Conservation (phyloP, 2,329 filamentous ascomycete genomes). For the Trichoderma aggressivum region DNA sequence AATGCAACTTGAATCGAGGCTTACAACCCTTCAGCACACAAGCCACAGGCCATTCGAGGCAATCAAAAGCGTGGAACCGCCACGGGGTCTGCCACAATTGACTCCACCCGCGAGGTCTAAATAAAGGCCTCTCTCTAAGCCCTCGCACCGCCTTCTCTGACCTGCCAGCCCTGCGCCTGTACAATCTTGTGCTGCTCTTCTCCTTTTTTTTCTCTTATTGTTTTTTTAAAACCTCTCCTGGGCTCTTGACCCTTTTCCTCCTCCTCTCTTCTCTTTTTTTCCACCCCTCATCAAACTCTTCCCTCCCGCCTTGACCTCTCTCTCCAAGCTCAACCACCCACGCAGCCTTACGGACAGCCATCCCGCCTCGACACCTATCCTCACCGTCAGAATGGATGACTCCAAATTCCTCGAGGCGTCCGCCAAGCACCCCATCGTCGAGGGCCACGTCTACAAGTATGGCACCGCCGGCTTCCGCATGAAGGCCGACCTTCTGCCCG, state of each 20-base stretch:
- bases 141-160: constrained; percentile 15
- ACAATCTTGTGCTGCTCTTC: neutral
- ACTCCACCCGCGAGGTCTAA: constrained; percentile 17
- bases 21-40: neutral
- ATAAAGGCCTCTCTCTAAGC: constrained; percentile 15
- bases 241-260: neutral
- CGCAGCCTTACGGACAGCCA: neutral
- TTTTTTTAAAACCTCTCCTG: neutral
- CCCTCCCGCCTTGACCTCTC: neutral
- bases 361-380: neutral
- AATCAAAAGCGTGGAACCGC: neutral
- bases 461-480: constrained; percentile 67
- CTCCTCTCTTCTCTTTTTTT: neutral
- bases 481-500: constrained; percentile 77
- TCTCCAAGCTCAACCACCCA: neutral
- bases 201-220: neutral
- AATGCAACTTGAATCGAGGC: neutral
- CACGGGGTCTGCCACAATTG: constrained; percentile 8
- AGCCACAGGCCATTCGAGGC: neutral
- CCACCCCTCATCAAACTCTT: neutral
- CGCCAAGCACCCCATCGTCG: constrained; percentile 58
- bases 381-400: constrained; percentile 45
- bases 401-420: constrained; percentile 56
- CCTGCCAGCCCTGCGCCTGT: neutral
- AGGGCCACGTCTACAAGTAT: constrained; percentile 58